phyloP scores from a whole-genome alignment of 2,329 filamentous ascomycete genomes.

The Fusarium liriodendri region DNA sequence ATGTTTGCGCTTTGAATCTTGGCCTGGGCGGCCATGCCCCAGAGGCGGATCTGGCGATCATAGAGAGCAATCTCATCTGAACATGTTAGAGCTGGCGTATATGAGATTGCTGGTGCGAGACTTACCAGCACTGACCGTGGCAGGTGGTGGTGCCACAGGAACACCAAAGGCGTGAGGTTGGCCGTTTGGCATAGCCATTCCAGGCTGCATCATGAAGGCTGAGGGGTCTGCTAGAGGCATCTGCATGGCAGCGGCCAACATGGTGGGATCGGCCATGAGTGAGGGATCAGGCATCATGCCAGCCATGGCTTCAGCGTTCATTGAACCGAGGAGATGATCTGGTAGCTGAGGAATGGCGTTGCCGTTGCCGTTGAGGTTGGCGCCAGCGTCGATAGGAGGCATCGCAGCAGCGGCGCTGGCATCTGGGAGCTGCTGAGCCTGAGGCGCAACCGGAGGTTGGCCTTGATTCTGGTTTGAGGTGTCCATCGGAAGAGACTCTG shows the following conservation, averaged over 20 bases:
- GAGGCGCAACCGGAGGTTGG: constrained; percentile 34
- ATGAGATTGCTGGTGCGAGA: not conserved
- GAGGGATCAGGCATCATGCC: constrained; percentile 39
- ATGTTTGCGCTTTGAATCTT: constrained; percentile 91
- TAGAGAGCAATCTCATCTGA: constrained; percentile 96
- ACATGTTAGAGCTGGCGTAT: constrained; percentile 17
- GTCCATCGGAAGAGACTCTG: constrained; percentile 27
- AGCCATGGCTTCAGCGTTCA: constrained; percentile 40
- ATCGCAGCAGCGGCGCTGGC: constrained; percentile 8
- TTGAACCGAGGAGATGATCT: constrained; percentile 32
- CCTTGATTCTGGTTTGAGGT: constrained; percentile 31
- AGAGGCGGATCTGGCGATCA: constrained; percentile 95
- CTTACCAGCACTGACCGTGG: constrained; percentile 51
- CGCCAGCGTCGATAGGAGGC: constrained; percentile 15
- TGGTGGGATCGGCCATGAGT: constrained; percentile 42
- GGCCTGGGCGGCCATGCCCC: constrained; percentile 95
- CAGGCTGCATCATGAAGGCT: constrained; percentile 45
- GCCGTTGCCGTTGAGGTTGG: constrained; percentile 21
- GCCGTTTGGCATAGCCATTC: constrained; percentile 47
- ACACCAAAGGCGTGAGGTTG: constrained; percentile 40
- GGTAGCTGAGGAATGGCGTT: constrained; percentile 36
- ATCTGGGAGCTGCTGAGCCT: constrained; percentile 33
- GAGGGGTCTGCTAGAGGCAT: constrained; percentile 44
- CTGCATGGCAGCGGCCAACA: constrained; percentile 30
- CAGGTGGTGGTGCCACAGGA: constrained; percentile 35